These are phyloP conservation scores for Phycomyces nitens DNA, from an alignment of 192 early-diverging fungal genomes.

Conservation along the genomic window DNA sequence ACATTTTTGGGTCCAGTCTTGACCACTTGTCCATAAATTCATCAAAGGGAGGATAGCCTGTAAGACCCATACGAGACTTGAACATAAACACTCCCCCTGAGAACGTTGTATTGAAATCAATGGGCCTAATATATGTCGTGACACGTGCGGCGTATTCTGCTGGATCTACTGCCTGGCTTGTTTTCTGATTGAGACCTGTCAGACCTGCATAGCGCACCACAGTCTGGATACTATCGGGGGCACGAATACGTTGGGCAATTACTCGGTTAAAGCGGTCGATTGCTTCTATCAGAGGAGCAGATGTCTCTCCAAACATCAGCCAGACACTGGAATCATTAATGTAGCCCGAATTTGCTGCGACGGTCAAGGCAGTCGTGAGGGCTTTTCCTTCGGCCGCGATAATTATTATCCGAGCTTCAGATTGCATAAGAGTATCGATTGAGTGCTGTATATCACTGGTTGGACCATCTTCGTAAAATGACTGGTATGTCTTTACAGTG, in stretches of 20 bases:
- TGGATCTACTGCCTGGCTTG: slow-evolving; percentile 9
- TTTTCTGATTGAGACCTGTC: background rate
- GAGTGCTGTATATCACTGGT: slow-evolving; percentile 31
- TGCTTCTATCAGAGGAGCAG: background rate
- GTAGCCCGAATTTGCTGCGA: slow-evolving; percentile 41
- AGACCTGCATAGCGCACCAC: background rate
- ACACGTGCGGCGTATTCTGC: slow-evolving; percentile 18
- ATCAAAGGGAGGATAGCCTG: slow-evolving; percentile 47
- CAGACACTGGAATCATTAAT: slow-evolving; percentile 27
- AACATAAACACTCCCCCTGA: slow-evolving; percentile 44
- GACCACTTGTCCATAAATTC: slow-evolving; percentile 45
- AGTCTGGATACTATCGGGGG: background rate
- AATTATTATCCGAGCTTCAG: slow-evolving; percentile 37
- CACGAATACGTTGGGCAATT: slow-evolving; percentile 11
- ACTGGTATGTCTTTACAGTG: slow-evolving; percentile 31
- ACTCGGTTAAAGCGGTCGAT: slow-evolving; percentile 21
- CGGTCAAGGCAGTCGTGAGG: slow-evolving; percentile 29
- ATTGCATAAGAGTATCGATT: slow-evolving; percentile 29
- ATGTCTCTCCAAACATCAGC: slow-evolving; percentile 12
- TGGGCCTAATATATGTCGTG: slow-evolving; percentile 19
- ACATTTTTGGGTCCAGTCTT: slow-evolving; percentile 37
- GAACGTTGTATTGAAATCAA: slow-evolving; percentile 36
- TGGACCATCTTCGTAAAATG: slow-evolving; percentile 39
- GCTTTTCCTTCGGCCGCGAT: slow-evolving; percentile 37
- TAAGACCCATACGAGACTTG: slow-evolving; percentile 31